Evolutionary conservation across 257 asterid genomes (phyloP).

Genomic region (Penstemon eatonii): DNA sequence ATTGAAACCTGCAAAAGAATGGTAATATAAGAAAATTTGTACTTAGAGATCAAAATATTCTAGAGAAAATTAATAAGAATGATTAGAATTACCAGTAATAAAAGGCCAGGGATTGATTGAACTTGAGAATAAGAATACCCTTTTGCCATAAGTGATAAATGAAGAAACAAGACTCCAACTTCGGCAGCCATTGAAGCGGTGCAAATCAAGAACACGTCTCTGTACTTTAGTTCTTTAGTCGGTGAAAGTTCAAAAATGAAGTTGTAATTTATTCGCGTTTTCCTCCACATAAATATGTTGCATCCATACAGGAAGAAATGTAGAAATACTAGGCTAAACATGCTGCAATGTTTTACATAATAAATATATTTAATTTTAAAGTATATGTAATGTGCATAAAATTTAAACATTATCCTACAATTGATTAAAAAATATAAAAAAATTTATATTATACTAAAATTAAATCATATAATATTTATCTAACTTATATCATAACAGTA

Average conservation of each 20-base stretch:
- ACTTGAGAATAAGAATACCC: slow-evolving; percentile 64
- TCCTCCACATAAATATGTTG: slow-evolving; percentile 92
- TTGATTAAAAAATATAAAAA: no score
- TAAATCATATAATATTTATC: no score
- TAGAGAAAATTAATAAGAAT: background rate
- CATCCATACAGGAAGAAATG: slow-evolving; percentile 85
- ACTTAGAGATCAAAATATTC: no score
- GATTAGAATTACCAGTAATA: slow-evolving; percentile 59
- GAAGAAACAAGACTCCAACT: slow-evolving; percentile 67
- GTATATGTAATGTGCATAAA: no score
- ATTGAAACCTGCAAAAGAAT: slow-evolving; percentile 45
- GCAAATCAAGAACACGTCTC: slow-evolving; percentile 80
- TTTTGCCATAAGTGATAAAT: slow-evolving; percentile 66
- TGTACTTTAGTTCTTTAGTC: slow-evolving; percentile 66
- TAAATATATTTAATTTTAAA: no score
- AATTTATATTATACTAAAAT: no score
- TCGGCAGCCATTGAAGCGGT: slow-evolving; percentile 68
- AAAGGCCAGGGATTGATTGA: slow-evolving; percentile 75
- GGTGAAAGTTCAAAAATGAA: slow-evolving; percentile 79
- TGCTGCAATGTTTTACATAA: slow-evolving; percentile 53
- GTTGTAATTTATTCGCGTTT: slow-evolving; percentile 71
- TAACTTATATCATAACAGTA: no score
- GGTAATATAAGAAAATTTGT: background rate
- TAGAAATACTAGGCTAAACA: slow-evolving; percentile 78
- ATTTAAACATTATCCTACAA: no score